phyloP scores from a whole-genome alignment of 345 rosid genomes.

The Dovyalis caffra region DNA sequence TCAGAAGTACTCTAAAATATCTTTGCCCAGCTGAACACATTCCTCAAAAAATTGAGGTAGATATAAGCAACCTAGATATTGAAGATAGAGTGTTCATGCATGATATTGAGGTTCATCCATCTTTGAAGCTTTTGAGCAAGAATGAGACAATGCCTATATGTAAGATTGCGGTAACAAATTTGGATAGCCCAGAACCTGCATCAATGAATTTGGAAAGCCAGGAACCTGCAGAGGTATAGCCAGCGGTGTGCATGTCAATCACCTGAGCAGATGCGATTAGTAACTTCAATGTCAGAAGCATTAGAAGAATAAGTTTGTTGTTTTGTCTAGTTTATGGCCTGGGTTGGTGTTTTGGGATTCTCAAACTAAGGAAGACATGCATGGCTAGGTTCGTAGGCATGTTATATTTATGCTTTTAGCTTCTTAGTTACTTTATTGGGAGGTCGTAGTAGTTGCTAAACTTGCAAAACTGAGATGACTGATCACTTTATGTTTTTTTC shows the following conservation, averaged over 20 bases:
- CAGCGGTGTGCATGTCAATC: background rate
- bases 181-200: constrained; percentile 35
- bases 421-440: background rate
- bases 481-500: background rate
- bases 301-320: constrained; percentile 14
- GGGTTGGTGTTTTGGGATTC: constrained; percentile 6
- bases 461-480: background rate
- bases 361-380: background rate
- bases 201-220: constrained; percentile 26
- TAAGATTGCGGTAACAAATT: constrained; percentile 54
- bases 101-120: constrained; percentile 63
- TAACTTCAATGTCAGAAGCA: background rate
- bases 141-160: constrained; percentile 69
- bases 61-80: constrained; percentile 74
- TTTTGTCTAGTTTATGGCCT: background rate
- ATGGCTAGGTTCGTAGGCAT: constrained; percentile 6
- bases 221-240: constrained; percentile 25
- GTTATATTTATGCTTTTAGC: background rate
- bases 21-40: constrained; percentile 70
- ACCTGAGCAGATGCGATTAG: background rate
- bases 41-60: constrained; percentile 82
- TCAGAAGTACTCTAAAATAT: constrained; percentile 53
- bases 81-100: constrained; percentile 60
- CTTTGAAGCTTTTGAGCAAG: constrained; percentile 77
- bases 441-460: background rate